Evolutionary conservation across 768 basidiomycete genomes (phyloP), one percentile per base, ranked within the genome.

Genomic region (Cystofilobasidium macerans): DNA sequence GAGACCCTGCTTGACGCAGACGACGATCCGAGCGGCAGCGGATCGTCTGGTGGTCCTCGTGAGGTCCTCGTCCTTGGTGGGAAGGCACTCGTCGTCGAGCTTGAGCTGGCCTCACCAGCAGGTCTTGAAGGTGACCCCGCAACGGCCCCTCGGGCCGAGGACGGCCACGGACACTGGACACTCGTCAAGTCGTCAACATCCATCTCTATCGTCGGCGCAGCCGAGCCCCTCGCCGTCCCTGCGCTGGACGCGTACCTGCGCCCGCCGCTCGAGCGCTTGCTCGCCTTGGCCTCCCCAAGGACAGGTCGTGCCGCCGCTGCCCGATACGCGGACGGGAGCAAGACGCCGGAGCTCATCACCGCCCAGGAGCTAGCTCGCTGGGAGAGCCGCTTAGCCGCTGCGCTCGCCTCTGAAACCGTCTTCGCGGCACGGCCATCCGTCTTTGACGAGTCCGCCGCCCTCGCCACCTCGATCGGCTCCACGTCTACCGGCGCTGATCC

Each of bases 21-120:
- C 51, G 51, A 54, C 51, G 51, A 54, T 16, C 2, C 51, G 4
- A 6, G 14, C 28, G 26, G 18, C 28, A 14, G n/a, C n/a, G n/a
- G n/a, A n/a, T n/a, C n/a, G n/a, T n/a, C 51, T 13, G 48, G 11
- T 13, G 20, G 38, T 3, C 28, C 43, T 35, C 58, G 42, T 28
- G 64, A 65, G 45, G 32, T 36, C 8, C 43, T 65, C 35, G 45
- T 65, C 38, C 57, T 65, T n/a, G 64, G 64, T 32, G 64, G 57
- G 30, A 65, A 57, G 16, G 24, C 33, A 2, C 57, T 65, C 32
- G 43, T 45, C n/a, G 24, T 65, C 22, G 64, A 65, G 35, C 42
- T 65, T 24, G 64, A 65, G 35, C 57, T 65, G 56, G 45, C n/a
- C n/a, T 33, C 60, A 18, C 7, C 22, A 28, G 60, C 30, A n/a